Conservation (phyloP, 768 basidiomycete genomes). For the Lepiota venenata region DNA sequence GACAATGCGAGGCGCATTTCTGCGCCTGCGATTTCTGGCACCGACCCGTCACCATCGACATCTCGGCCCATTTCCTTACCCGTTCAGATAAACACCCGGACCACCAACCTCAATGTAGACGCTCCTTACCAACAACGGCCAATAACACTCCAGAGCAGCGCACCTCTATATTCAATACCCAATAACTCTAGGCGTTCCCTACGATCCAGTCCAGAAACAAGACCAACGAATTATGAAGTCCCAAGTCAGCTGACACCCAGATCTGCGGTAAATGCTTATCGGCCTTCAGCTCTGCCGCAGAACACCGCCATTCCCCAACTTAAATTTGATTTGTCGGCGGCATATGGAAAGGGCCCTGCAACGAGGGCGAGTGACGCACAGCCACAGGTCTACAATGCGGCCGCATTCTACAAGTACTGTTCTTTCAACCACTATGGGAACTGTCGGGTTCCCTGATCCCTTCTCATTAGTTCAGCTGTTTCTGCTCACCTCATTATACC, state of each 20-base stretch:
- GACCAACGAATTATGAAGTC: not conserved
- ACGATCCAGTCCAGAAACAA: not conserved
- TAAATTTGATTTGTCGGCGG: not conserved
- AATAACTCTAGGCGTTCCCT: not conserved
- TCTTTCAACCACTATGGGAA: not conserved
- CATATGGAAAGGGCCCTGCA: slow-evolving; percentile 2
- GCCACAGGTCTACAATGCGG: slow-evolving; percentile 17
- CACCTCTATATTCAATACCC: not conserved
- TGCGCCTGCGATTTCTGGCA: not conserved
- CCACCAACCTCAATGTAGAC: not conserved
- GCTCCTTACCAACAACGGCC: not conserved
- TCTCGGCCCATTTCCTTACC: not conserved
- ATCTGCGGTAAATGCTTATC: not conserved
- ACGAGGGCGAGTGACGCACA: not conserved
- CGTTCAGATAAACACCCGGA: not conserved
- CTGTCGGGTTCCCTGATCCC: not conserved
- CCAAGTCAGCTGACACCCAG: not conserved
- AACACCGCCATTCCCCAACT: not conserved
- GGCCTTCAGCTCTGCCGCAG: not conserved
- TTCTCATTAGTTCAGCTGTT: slow-evolving; percentile 43
- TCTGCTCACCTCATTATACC: slow-evolving; percentile 38
- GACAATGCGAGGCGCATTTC: not conserved
- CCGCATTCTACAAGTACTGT: slow-evolving; percentile 57
- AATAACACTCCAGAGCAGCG: too few species aligned
- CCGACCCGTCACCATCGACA: not conserved